A percentile compares a stretch with the other conserved stretches of the same genome.
Conservation (phyloP, 148 eudicot species). For the Hydrangea macrophylla region DNA sequence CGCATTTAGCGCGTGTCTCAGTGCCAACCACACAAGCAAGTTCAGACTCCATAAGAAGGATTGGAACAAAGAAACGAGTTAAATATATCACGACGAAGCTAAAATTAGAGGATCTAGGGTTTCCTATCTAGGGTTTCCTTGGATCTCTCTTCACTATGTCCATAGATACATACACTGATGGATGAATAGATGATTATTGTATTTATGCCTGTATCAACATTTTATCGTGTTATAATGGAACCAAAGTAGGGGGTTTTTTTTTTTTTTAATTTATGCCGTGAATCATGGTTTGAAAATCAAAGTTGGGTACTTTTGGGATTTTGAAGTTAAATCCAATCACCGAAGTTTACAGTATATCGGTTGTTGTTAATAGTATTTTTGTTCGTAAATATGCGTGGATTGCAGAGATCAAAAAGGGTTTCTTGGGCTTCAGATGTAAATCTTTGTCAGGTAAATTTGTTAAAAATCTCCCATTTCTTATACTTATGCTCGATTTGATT, state of each 20-base stretch:
- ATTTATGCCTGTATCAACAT: background rate
- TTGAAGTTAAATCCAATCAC: background rate
- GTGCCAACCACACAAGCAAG: background rate
- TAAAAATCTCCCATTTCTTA: slow-evolving; percentile 1
- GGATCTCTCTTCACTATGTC: slow-evolving; percentile 13
- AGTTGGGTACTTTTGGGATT: background rate
- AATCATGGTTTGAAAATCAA: slow-evolving; percentile 1
- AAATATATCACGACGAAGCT: slow-evolving; percentile 12
- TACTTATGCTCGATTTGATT: background rate
- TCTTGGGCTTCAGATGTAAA: slow-evolving; percentile 67
- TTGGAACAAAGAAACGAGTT: background rate
- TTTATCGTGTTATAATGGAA: slow-evolving; percentile 6
- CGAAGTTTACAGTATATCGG: background rate
- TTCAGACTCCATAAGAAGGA: background rate
- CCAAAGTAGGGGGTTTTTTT: background rate
- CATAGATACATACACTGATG: no score
- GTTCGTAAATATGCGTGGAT: slow-evolving; percentile 53
- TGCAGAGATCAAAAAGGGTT: slow-evolving; percentile 71
- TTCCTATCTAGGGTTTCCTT: slow-evolving; percentile 15
- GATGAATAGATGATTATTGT: background rate
- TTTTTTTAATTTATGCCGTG: background rate
- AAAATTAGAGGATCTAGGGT: slow-evolving; percentile 36
- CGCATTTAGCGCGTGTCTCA: background rate
- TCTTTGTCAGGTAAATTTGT: slow-evolving; percentile 73
- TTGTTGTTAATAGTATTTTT: slow-evolving; percentile 14